Conservation (phyloP, 495 filamentous ascomycete genomes). For the Cladorrhinum samala region DNA sequence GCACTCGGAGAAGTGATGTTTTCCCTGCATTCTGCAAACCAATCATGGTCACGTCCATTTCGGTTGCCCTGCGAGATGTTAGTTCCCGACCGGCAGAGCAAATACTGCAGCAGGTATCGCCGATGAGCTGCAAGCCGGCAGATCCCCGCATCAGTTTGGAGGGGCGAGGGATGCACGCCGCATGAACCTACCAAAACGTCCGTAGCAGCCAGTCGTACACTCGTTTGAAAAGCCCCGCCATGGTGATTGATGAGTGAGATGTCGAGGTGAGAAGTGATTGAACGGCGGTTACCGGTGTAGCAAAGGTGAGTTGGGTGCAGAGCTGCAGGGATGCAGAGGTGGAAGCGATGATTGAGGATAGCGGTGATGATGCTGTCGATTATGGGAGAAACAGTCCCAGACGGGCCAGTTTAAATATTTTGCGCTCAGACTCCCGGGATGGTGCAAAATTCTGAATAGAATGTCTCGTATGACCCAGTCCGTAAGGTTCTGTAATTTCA, state of each 20-base stretch:
- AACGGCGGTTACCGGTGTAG: not conserved
- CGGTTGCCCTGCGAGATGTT: slow-evolving; percentile 68
- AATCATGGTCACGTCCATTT: slow-evolving; percentile 99
- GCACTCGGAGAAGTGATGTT: slow-evolving; percentile 85
- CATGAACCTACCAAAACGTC: slow-evolving; percentile 84
- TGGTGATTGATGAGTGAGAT: slow-evolving; percentile 6
- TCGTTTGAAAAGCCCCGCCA: slow-evolving; percentile 59
- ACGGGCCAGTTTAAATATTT: slow-evolving; percentile 30
- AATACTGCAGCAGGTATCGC: not conserved
- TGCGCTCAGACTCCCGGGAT: slow-evolving; percentile 29
- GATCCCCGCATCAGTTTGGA: slow-evolving; percentile 15
- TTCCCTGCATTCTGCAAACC: slow-evolving; percentile 98
- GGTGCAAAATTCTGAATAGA: slow-evolving; percentile 38
- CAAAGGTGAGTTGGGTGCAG: slow-evolving; percentile 17
- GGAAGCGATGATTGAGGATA: not conserved
- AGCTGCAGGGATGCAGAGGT: slow-evolving; percentile 10
- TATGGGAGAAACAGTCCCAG: slow-evolving; percentile 20
- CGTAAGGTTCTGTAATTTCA: slow-evolving; percentile 23
- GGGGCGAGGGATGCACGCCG: slow-evolving; percentile 4
- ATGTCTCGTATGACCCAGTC: slow-evolving; percentile 41
- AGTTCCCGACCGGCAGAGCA: slow-evolving; percentile 10
- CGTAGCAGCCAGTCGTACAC: slow-evolving; percentile 98
- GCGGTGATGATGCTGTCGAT: slow-evolving; percentile 7
- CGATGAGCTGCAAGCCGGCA: slow-evolving; percentile 13
- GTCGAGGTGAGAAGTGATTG: not conserved